phyloP scores from a whole-genome alignment of 2,329 filamentous ascomycete genomes.

The Colletotrichum sp. region DNA sequence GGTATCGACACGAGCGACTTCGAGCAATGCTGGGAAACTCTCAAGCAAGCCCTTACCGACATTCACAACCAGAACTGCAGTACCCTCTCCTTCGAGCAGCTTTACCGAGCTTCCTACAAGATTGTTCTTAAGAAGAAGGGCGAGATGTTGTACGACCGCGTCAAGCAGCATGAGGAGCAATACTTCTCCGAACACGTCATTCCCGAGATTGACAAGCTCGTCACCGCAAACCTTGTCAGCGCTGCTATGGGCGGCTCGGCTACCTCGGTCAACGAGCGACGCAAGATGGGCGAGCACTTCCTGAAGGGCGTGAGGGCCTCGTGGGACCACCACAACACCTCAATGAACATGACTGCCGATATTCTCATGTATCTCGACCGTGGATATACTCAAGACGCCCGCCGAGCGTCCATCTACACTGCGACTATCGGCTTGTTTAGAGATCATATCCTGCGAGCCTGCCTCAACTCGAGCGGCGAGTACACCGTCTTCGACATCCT shows the following conservation, averaged over 20 bases:
- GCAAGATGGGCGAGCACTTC: constrained; percentile 83
- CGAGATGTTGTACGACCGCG: constrained; percentile 78
- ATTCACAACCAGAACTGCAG: constrained; percentile 95
- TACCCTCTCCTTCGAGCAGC: constrained; percentile 88
- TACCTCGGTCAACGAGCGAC: constrained; percentile 77
- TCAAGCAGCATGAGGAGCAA: constrained; percentile 79
- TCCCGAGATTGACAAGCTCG: constrained; percentile 70
- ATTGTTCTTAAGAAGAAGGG: constrained; percentile 91
- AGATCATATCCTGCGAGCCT: constrained; percentile 78
- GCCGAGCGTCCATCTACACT: constrained; percentile 80
- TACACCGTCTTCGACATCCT: constrained; percentile 74
- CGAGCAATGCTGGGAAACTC: constrained; percentile 80
- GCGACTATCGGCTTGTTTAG: constrained; percentile 88
- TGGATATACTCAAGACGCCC: constrained; percentile 74
- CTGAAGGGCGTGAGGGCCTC: constrained; percentile 75
- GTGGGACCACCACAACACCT: constrained; percentile 90
- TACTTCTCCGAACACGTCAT: constrained; percentile 82
- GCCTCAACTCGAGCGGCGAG: constrained; percentile 48
- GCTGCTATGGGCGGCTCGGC: constrained; percentile 64
- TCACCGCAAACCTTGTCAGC: constrained; percentile 66
- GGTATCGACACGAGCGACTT: constrained; percentile 71
- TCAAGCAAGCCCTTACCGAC: constrained; percentile 79
- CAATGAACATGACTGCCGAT: constrained; percentile 96
- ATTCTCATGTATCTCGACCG: constrained; percentile 98
- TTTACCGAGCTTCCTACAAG: constrained; percentile 94